Percentiles rank a stretch among this genome's conserved stretches.
Conservation (phyloP, 192 early-diverging fungal species). For the Coemansia sp. region DNA sequence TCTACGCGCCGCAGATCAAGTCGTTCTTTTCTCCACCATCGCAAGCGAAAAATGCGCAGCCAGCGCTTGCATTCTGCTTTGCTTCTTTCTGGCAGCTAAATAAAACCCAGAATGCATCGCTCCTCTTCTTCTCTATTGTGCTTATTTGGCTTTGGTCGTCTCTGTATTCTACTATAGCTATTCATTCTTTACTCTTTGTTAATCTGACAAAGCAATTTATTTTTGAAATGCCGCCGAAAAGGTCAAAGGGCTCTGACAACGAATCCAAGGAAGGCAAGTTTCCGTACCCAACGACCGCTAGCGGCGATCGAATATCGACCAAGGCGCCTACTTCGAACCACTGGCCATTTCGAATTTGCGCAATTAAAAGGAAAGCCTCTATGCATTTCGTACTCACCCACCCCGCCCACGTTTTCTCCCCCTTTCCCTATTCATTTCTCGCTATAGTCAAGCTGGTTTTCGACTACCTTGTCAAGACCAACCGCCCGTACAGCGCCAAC, state of each 20-base stretch:
- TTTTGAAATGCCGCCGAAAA: constrained; percentile 45
- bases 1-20: no score
- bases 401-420: no score
- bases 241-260: constrained; percentile 22
- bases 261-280: constrained; percentile 27
- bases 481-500: constrained; percentile 51
- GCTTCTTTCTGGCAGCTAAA: background rate
- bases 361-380: no score
- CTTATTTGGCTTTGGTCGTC: no score
- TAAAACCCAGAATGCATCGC: no score
- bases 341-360: background rate
- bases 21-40: background rate
- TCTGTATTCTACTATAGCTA: background rate
- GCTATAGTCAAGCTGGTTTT: constrained; percentile 32
- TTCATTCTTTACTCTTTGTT: constrained; percentile 1
- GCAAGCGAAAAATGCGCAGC: constrained; percentile 17
- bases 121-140: background rate
- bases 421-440: no score
- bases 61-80: background rate
- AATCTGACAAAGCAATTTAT: background rate
- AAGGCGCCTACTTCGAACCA: no score
- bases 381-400: no score
- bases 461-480: constrained; percentile 34
- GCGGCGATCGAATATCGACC: no score
- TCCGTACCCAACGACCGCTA: background rate